These are phyloP conservation scores for Simplicillium sp. DNA, from an alignment of 2,329 filamentous ascomycete genomes.

Conservation along the genomic window DNA sequence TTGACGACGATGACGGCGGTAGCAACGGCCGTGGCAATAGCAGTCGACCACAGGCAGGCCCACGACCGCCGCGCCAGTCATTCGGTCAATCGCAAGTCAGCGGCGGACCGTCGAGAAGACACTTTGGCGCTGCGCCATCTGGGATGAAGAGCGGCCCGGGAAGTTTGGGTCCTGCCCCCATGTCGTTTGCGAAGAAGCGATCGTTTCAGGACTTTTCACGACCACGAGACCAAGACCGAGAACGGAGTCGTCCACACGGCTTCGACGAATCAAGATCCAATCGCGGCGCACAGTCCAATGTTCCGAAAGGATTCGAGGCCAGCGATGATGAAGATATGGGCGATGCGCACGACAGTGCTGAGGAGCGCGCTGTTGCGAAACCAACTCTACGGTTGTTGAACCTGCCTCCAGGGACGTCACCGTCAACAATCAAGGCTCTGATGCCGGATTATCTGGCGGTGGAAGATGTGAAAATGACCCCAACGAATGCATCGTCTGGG, in stretches of 20 bases:
- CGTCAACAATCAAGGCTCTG: slow-evolving; percentile 48
- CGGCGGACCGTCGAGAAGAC: slow-evolving; percentile 40
- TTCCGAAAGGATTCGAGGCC: slow-evolving; percentile 64
- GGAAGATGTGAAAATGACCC: slow-evolving; percentile 64
- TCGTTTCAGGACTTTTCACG: slow-evolving; percentile 35
- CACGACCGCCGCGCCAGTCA: slow-evolving; percentile 9
- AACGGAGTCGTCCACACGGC: slow-evolving; percentile 26
- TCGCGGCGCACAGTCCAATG: slow-evolving; percentile 13
- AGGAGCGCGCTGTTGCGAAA: slow-evolving; percentile 51
- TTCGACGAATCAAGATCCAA: slow-evolving; percentile 37
- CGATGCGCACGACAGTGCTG: slow-evolving; percentile 31
- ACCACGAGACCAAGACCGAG: slow-evolving; percentile 13
- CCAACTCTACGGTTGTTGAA: slow-evolving; percentile 54
- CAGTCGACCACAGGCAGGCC: slow-evolving; percentile 1
- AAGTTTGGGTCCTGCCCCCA: slow-evolving; percentile 45
- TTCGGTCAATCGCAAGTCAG: slow-evolving; percentile 16
- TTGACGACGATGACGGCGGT: slow-evolving; percentile 51
- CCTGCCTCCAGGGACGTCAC: slow-evolving; percentile 51
- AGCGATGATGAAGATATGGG: slow-evolving; percentile 48
- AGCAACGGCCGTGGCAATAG: slow-evolving; percentile 13
- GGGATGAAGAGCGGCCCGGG: slow-evolving; percentile 51
- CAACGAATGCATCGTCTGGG: slow-evolving; percentile 37
- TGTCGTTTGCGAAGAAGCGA: slow-evolving; percentile 43
- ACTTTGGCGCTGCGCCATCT: slow-evolving; percentile 46
- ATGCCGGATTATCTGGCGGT: slow-evolving; percentile 52